Evolutionary conservation across 805 yeast genomes (phyloP), one percentile per base, ranked within the genome.

Genomic region (Yamadazyma nakazawae): DNA sequence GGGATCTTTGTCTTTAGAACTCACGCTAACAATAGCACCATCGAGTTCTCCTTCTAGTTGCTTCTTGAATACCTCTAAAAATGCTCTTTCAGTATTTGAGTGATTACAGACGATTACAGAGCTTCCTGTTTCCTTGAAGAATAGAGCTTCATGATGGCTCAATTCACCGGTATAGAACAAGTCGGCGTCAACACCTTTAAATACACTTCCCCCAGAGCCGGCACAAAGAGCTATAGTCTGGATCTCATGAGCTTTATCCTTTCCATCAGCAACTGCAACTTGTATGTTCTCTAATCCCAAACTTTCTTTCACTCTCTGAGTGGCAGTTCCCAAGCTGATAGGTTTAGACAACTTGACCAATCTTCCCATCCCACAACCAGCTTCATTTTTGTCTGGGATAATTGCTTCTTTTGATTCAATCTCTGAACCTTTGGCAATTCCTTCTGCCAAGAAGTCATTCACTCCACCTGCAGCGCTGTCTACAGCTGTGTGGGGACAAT

Each of bases 391-490:
- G 38, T 73, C 74, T 1, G 79, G 75, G 40, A 73, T 71, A 37
- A 84, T 72, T 19, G 81, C 68, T 5, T 59, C 53, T 47, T 62
- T 54, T 18, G 49, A 53, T 40, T 21, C 40, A 35, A 54, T 63
- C 59, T 45, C 46, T 50, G 78, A 48, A 1, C 59, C 57, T 7
- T 53, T 45, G 7, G 63, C 58, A 5, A 85, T 65, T 2, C 88
- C 87, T 34, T 78, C 80, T 0, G 80, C 85, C 36, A 94, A 72
- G 85, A 96, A 94, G 62, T 90, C 98, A 55, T 94, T 94, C 51
- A 94, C 97, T 18, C 99, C 99, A n/a, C 85, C 86, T 11, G 66
- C 64, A 9, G 94, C 94, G 19, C 97, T 92, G 66, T 94, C 99
- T 3, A 94, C 86, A 0, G 98, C 90, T 0, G 99, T 92, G 61